Percentiles rank a stretch among this genome's conserved stretches.
Conservation (phyloP, 176 grass and related monocot species). For the Poa annua region DNA sequence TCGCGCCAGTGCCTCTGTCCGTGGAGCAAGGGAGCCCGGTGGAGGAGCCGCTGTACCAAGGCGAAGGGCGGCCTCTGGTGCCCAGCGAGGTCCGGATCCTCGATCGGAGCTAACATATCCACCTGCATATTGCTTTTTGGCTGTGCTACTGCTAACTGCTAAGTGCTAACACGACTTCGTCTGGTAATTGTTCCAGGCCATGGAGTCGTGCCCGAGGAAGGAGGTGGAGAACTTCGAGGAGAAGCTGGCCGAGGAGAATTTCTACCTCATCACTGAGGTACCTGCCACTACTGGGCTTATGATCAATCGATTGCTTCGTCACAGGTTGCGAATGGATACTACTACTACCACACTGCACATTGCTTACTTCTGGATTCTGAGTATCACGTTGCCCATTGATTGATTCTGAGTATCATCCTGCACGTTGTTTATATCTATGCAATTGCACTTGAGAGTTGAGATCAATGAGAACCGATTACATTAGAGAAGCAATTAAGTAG, state of each 20-base stretch:
- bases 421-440: background rate
- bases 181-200: conserved; percentile 47
- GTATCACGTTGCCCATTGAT: too few species aligned
- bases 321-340: too few species aligned
- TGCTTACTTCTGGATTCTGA: background rate
- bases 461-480: background rate
- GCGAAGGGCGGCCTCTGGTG: conserved; percentile 14
- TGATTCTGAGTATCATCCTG: background rate
- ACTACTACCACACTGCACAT: background rate
- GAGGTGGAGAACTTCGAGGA: conserved; percentile 54
- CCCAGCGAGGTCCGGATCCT: conserved; percentile 45
- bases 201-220: conserved; percentile 76
- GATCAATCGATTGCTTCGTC: too few species aligned
- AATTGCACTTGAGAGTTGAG: background rate
- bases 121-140: too few species aligned
- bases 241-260: conserved; percentile 75
- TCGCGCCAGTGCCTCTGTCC: conserved; percentile 49
- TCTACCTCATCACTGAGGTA: conserved; percentile 85
- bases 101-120: background rate
- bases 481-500: background rate
- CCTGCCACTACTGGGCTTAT: too few species aligned
- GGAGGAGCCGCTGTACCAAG: conserved; percentile 63
- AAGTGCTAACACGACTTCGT: background rate
- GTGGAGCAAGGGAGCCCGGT: conserved; percentile 65
- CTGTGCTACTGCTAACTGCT: too few species aligned